Percentiles rank a stretch among this genome's conserved stretches.
phyloP scores from a whole-genome alignment of 768 basidiomycete species.

The Stropharia rugosoannulata region DNA sequence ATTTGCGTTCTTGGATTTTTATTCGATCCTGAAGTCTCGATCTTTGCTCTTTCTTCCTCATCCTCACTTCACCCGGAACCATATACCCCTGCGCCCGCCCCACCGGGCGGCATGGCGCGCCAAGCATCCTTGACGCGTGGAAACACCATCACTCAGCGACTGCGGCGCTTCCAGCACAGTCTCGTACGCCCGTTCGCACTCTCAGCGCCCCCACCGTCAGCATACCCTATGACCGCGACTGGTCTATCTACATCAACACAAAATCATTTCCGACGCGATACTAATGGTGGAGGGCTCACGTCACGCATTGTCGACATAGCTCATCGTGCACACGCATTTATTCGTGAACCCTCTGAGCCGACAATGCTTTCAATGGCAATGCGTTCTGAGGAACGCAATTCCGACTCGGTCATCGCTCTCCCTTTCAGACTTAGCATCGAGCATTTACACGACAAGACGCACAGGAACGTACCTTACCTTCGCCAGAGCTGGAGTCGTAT shows the following conservation, averaged over 20 bases:
- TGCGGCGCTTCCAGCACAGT: slow-evolving; percentile 44
- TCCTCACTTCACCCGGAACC: slow-evolving; percentile 32
- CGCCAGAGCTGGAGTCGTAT: slow-evolving; percentile 92
- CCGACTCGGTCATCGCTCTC: slow-evolving; percentile 44
- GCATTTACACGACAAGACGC: slow-evolving; percentile 53
- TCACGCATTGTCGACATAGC: slow-evolving; percentile 25
- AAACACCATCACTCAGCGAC: slow-evolving; percentile 42
- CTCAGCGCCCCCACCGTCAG: slow-evolving; percentile 24
- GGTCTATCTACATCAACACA: slow-evolving; percentile 9
- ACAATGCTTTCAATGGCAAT: slow-evolving; percentile 52
- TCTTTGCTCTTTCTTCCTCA: slow-evolving; percentile 44
- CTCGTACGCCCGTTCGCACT: slow-evolving; percentile 57
- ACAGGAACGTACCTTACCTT: slow-evolving; percentile 79
- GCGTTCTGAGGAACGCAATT: slow-evolving; percentile 34
- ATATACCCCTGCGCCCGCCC: slow-evolving; percentile 26
- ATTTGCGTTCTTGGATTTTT: slow-evolving; percentile 89
- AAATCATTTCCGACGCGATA: slow-evolving; percentile 16
- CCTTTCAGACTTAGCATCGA: slow-evolving; percentile 65
- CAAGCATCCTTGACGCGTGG: slow-evolving; percentile 42
- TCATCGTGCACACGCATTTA: slow-evolving; percentile 34
- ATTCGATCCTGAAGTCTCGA: slow-evolving; percentile 75
- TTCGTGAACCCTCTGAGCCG: slow-evolving; percentile 45
- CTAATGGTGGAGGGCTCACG: slow-evolving; percentile 20
- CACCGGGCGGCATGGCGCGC: slow-evolving; percentile 29
- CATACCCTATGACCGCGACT: slow-evolving; percentile 22